Evolutionary conservation across 2,329 filamentous ascomycete species (phyloP).

Genomic region (Ascochyta fabae): DNA sequence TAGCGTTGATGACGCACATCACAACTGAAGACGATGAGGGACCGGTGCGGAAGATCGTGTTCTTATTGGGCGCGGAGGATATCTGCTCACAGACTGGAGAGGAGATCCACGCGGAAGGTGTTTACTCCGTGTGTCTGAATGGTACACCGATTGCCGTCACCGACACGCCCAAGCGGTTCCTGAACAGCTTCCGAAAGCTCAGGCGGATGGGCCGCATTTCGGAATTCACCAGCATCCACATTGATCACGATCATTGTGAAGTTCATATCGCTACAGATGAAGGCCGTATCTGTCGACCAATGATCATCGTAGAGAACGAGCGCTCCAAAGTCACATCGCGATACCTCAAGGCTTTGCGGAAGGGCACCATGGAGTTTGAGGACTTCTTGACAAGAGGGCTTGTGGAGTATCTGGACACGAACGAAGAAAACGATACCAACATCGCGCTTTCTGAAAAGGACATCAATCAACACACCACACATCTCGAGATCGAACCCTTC

Average conservation of each 20-base stretch:
- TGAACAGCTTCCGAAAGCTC: constrained; percentile 83
- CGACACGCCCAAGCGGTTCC: constrained; percentile 82
- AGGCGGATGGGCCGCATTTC: constrained; percentile 90
- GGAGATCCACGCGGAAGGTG: constrained; percentile 83
- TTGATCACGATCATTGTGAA: constrained; percentile 89
- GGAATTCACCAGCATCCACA: constrained; percentile 94
- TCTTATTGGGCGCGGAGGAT: constrained; percentile 82
- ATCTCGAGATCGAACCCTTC: constrained; percentile 97
- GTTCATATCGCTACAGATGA: constrained; percentile 97
- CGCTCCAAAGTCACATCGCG: constrained; percentile 79
- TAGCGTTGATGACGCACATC: constrained; percentile 98
- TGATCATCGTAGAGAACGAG: constrained; percentile 92
- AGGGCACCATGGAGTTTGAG: constrained; percentile 87
- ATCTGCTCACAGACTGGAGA: constrained; percentile 81
- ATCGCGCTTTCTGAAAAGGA: constrained; percentile 89
- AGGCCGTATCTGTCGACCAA: constrained; percentile 91
- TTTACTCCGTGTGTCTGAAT: constrained; percentile 93
- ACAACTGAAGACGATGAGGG: constrained; percentile 95
- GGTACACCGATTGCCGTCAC: constrained; percentile 92
- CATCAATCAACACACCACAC: constrained; percentile 83
- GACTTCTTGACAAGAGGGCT: constrained; percentile 90
- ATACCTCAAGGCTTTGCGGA: constrained; percentile 81
- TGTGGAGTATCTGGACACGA: constrained; percentile 96
- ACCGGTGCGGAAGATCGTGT: constrained; percentile 85
- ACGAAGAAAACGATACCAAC: constrained; percentile 96